Evolutionary conservation across 2,329 filamentous ascomycete species (phyloP), one percentile per base, ranked within the genome.

Genomic region (Xylaria arbuscula): DNA sequence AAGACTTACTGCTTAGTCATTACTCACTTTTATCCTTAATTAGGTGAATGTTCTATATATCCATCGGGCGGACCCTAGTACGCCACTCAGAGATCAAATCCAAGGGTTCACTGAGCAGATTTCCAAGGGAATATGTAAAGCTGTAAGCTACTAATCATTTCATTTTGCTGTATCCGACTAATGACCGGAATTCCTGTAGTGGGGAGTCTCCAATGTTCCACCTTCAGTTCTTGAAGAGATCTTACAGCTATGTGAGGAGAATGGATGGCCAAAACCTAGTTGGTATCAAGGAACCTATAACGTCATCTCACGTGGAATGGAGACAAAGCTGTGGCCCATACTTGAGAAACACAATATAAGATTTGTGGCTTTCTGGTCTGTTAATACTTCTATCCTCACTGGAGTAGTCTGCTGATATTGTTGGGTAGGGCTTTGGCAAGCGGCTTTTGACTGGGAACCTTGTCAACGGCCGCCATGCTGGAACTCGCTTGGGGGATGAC

Each of bases 281-380:
- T 79, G 77, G 62, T 83, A 83, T 58, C 81, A 83, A 54, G 81
- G 80, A 36, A 75, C 77, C 13, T 83, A 83, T 68, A 82, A 76
- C 63, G 66, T 80, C 4, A 67, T 81, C 8, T 76, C 76, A 8
- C 80, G 81, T 6, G 75, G 74, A 6, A 74, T 75, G 60, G 81
- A 83, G 62, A 74, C 72, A 2, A 69, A 72, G 13, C 72, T 83
- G 3, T 73, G 81, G 13, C 81, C 81, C 0, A 66, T 80, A 0
- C 73, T 83, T 6, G 78, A 78, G 15, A 71, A 76, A 6, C 75
- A 81, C 64, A 67, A 62, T 3, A 66, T 75, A 3, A 54, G 53
- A 4, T 75, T 75, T 61, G 62, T 66, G 19, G 68, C 69, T 34
- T 76, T 72, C 55, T 62, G 61, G 61, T 72, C 15, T 60, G 66